Percentiles rank a stretch among this genome's conserved stretches.
Conservation (phyloP, 2,329 filamentous ascomycete genomes). For the Diatrype stigma region DNA sequence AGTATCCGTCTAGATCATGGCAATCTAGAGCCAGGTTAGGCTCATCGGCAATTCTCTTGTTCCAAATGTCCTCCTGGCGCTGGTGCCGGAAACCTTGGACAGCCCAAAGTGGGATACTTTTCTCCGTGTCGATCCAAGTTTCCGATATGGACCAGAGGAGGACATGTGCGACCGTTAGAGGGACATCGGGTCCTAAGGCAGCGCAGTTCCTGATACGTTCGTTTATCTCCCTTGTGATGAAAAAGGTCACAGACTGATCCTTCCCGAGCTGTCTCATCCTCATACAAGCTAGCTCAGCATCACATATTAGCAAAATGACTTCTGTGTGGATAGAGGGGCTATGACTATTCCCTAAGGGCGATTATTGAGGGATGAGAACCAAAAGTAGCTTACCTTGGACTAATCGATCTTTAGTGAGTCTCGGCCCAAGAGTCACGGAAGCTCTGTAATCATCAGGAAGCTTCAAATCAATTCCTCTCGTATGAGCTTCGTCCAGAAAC, state of each 20-base stretch:
- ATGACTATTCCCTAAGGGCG: neutral
- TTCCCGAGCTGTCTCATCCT: conserved; percentile 65
- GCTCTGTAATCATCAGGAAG: conserved; percentile 57
- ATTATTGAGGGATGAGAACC: too few relatives aligned
- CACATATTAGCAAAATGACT: neutral
- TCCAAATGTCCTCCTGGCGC: conserved; percentile 8
- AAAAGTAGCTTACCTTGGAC: conserved; percentile 53
- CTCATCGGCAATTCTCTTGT: neutral
- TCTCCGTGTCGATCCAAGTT: conserved; percentile 6
- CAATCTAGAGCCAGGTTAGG: neutral
- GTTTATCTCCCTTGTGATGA: conserved; percentile 54
- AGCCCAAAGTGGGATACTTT: conserved; percentile 11
- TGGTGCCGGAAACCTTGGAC: conserved; percentile 7
- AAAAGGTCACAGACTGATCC: conserved; percentile 63
- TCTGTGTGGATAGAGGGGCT: neutral
- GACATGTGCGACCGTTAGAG: neutral
- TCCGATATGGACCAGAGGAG: conserved; percentile 8
- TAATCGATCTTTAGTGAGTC: conserved; percentile 63
- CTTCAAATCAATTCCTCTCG: conserved; percentile 64
- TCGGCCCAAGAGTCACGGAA: conserved; percentile 62
- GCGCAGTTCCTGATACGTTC: neutral
- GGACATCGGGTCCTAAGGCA: neutral
- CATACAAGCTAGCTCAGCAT: conserved; percentile 55
- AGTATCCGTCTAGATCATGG: neutral
- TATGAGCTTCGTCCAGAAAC: conserved; percentile 68